Conservation (phyloP, 2,329 filamentous ascomycete species). For the Plectosphaerella cucumerina region DNA sequence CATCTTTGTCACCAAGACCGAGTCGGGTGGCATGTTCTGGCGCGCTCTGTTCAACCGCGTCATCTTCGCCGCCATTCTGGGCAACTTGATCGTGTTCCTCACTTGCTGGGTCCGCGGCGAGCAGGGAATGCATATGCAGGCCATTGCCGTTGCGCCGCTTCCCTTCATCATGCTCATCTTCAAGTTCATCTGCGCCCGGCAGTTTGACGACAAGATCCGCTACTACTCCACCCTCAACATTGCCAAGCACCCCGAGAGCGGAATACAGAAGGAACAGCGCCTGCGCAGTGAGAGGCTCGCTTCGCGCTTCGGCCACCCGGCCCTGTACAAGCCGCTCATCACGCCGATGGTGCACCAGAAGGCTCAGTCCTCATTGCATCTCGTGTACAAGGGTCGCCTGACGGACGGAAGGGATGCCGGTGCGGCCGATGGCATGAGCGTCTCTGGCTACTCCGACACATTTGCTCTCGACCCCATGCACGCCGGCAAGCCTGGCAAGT, state of each 20-base stretch:
- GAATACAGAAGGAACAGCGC: slow-evolving; percentile 45
- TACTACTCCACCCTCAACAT: slow-evolving; percentile 71
- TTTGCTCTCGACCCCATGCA: slow-evolving; percentile 79
- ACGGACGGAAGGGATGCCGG: slow-evolving; percentile 59
- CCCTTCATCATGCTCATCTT: slow-evolving; percentile 76
- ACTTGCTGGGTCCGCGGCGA: slow-evolving; percentile 69
- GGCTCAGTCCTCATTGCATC: slow-evolving; percentile 79
- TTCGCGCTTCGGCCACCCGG: slow-evolving; percentile 83
- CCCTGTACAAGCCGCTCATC: slow-evolving; percentile 81
- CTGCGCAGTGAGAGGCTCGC: slow-evolving; percentile 65
- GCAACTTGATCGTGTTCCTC: slow-evolving; percentile 74
- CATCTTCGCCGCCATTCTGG: slow-evolving; percentile 73
- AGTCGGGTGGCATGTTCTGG: slow-evolving; percentile 93
- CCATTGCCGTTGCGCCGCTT: slow-evolving; percentile 68
- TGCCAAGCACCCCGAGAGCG: slow-evolving; percentile 38
- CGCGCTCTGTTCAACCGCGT: slow-evolving; percentile 89
- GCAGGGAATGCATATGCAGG: slow-evolving; percentile 47
- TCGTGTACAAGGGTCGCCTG: slow-evolving; percentile 79
- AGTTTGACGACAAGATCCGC: slow-evolving; percentile 75
- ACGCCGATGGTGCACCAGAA: slow-evolving; percentile 95
- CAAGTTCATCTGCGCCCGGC: slow-evolving; percentile 75
- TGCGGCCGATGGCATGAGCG: slow-evolving; percentile 50
- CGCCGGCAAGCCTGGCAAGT: slow-evolving; percentile 43
- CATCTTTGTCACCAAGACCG: slow-evolving; percentile 93
- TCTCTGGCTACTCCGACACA: slow-evolving; percentile 77